These are phyloP conservation scores for Leptographium radiaticola DNA, from an alignment of 2,329 filamentous ascomycete species.

Conservation along the genomic window DNA sequence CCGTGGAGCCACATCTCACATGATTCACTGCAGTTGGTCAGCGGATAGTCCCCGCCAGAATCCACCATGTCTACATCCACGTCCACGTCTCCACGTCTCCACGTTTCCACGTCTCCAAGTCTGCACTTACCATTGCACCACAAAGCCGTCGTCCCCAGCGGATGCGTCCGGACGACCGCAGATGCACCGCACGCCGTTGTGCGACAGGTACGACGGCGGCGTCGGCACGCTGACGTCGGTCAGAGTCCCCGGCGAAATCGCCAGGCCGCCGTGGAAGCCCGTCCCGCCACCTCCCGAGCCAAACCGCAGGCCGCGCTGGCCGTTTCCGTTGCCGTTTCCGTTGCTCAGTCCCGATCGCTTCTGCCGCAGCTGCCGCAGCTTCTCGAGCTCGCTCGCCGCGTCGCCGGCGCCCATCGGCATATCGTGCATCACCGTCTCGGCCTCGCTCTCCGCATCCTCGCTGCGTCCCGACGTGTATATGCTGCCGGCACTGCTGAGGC, in stretches of 20 bases:
- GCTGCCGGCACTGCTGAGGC: constrained; percentile 33
- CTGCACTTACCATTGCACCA: constrained; percentile 48
- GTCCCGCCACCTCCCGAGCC: constrained; percentile 12
- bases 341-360: constrained; percentile 16
- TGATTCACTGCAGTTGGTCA: constrained; percentile 33
- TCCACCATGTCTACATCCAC: too few relatives aligned
- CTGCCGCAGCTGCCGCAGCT: constrained; percentile 38
- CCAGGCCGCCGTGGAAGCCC: constrained; percentile 8
- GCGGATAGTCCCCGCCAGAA: neutral
- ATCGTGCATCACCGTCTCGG: constrained; percentile 43
- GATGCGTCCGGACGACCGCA: constrained; percentile 33
- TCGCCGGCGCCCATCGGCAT: constrained; percentile 29
- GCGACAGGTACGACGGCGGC: constrained; percentile 28
- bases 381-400: constrained; percentile 46
- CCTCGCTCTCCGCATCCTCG: constrained; percentile 40
- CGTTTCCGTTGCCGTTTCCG: constrained; percentile 7
- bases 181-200: constrained; percentile 37
- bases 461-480: constrained; percentile 19
- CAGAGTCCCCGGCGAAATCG: constrained; percentile 37
- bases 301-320: constrained; percentile 3
- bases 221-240: constrained; percentile 35
- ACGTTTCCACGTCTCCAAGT: too few relatives aligned
- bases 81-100: too few relatives aligned
- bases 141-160: constrained; percentile 35
- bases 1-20: constrained; percentile 55